A percentile compares a stretch with the other conserved stretches of the same genome.
Conservation (phyloP, 1,284 basidiomycete species). For the Pulveroboletus sp. region DNA sequence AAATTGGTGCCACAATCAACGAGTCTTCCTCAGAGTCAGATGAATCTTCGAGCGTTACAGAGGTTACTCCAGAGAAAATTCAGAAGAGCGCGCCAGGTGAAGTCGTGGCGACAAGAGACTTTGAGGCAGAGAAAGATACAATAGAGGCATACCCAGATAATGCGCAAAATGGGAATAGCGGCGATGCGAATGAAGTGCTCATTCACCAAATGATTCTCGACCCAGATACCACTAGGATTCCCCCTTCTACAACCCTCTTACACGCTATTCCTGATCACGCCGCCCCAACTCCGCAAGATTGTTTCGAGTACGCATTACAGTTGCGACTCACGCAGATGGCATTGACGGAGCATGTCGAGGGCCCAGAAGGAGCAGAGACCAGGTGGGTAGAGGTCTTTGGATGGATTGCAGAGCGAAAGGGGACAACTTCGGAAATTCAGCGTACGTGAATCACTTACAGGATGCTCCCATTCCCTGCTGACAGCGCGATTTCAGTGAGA, state of each 20-base stretch:
- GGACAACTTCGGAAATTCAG: slow-evolving; percentile 32
- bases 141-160: not conserved
- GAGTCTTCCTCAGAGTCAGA: slow-evolving; percentile 32
- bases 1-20: slow-evolving; percentile 61
- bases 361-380: slow-evolving; percentile 80
- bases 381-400: slow-evolving; percentile 87
- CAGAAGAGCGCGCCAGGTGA: slow-evolving; percentile 5
- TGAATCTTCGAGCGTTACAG: slow-evolving; percentile 21
- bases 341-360: slow-evolving; percentile 82
- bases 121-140: slow-evolving; percentile 14
- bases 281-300: slow-evolving; percentile 54
- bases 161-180: not conserved
- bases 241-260: slow-evolving; percentile 52
- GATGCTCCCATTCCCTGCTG: not conserved
- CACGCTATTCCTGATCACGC: slow-evolving; percentile 56
- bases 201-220: slow-evolving; percentile 39
- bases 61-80: slow-evolving; percentile 18
- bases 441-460: slow-evolving; percentile 19
- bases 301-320: slow-evolving; percentile 81
- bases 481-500: slow-evolving; percentile 22
- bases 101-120: slow-evolving; percentile 3
- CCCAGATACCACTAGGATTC: slow-evolving; percentile 41
- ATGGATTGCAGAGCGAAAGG: slow-evolving; percentile 73
- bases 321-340: slow-evolving; percentile 87
- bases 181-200: not conserved